Conservation (phyloP, 1,284 basidiomycete species). For the Ustilago xerochloae region DNA sequence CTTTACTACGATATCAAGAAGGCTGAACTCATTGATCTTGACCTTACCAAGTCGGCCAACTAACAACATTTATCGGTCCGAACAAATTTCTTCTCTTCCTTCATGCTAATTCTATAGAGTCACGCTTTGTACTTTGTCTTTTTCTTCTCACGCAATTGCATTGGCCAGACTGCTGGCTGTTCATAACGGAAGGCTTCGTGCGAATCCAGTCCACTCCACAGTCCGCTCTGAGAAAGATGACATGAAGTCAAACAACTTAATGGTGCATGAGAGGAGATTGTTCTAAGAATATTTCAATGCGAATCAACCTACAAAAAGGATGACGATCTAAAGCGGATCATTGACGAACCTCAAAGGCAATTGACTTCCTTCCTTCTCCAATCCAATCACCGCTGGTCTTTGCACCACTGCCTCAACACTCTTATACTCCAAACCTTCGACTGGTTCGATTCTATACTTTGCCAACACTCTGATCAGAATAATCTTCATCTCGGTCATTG, state of each 20-base stretch:
- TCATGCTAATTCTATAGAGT: slow-evolving; percentile 2
- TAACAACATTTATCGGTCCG: not conserved
- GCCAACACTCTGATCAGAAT: slow-evolving; percentile 37
- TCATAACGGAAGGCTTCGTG: not conserved
- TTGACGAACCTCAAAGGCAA: slow-evolving; percentile 33
- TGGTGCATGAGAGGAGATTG: no score
- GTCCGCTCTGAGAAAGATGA: no score
- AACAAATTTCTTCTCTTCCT: not conserved
- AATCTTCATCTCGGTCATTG: slow-evolving; percentile 54
- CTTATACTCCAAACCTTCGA: slow-evolving; percentile 46
- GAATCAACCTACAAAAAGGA: no score
- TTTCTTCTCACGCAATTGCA: slow-evolving; percentile 7
- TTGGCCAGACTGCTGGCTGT: not conserved
- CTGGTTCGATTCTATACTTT: slow-evolving; percentile 37
- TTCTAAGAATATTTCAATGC: no score
- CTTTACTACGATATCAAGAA: slow-evolving; percentile 59
- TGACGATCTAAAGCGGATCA: slow-evolving; percentile 29
- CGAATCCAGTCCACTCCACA: not conserved
- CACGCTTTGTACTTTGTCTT: slow-evolving; percentile 7
- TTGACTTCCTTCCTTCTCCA: slow-evolving; percentile 47
- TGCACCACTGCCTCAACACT: slow-evolving; percentile 50
- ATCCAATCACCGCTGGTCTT: slow-evolving; percentile 43
- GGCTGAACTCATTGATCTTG: slow-evolving; percentile 50
- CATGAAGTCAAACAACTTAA: no score
- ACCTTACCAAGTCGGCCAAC: slow-evolving; percentile 27